Conservation (phyloP, 768 basidiomycete species). For the Phanerochaete sordida region DNA sequence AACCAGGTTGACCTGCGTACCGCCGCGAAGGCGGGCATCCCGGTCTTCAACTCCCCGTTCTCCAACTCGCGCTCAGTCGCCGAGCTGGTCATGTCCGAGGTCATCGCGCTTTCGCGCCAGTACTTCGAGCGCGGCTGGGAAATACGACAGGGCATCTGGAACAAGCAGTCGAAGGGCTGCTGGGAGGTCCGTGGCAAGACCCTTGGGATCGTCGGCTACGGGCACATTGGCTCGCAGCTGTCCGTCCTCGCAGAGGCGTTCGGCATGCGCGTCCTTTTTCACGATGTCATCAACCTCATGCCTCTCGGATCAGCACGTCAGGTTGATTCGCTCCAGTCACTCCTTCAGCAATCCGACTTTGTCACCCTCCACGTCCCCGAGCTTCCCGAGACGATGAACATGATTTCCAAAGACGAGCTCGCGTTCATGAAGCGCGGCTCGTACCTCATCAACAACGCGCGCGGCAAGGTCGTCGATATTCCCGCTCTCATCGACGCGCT, state of each 20-base stretch:
- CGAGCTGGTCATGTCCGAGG: slow-evolving; percentile 92
- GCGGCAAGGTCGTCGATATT: slow-evolving; percentile 93
- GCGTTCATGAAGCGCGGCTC: slow-evolving; percentile 91
- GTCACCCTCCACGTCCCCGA: slow-evolving; percentile 97
- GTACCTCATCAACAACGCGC: slow-evolving; percentile 97
- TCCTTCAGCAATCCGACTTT: slow-evolving; percentile 84
- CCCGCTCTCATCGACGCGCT: slow-evolving; percentile 82
- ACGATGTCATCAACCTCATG: slow-evolving; percentile 97
- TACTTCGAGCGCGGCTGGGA: slow-evolving; percentile 86
- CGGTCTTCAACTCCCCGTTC: slow-evolving; percentile 99
- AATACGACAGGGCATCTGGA: slow-evolving; percentile 90
- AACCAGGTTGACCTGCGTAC: slow-evolving; percentile 93
- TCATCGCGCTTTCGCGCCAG: slow-evolving; percentile 92
- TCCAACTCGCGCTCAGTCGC: slow-evolving; percentile 99
- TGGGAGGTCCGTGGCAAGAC: slow-evolving; percentile 99
- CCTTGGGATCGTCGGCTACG: slow-evolving; percentile 96
- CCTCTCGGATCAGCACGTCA: slow-evolving; percentile 92
- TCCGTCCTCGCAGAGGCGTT: slow-evolving; percentile 96
- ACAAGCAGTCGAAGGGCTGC: slow-evolving; percentile 97
- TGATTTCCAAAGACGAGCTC: slow-evolving; percentile 79
- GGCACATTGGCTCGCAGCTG: slow-evolving; percentile 96
- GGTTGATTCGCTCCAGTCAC: slow-evolving; percentile 69
- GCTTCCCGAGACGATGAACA: slow-evolving; percentile 90
- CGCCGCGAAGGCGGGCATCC: slow-evolving; percentile 85
- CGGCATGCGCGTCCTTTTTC: slow-evolving; percentile 93